These are phyloP conservation scores for Aspergillus transmontanensis DNA, from an alignment of 2,329 filamentous ascomycete species.

Conservation along the genomic window DNA sequence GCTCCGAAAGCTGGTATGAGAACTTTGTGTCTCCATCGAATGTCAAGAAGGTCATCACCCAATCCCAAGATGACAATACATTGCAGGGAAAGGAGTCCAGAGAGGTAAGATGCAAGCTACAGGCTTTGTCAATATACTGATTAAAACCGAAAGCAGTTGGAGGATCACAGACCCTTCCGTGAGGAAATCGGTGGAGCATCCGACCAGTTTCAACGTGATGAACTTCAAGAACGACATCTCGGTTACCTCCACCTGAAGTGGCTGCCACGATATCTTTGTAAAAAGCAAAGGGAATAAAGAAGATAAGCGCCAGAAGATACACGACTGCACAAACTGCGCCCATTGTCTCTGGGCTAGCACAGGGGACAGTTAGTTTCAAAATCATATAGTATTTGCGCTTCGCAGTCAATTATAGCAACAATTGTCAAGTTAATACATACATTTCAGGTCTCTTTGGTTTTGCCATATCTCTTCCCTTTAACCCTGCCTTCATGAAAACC, in stretches of 20 bases:
- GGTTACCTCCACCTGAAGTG: slow-evolving; percentile 89
- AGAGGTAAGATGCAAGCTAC: slow-evolving; percentile 90
- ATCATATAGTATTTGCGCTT: background rate
- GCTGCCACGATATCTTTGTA: slow-evolving; percentile 97
- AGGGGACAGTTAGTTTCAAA: slow-evolving; percentile 11
- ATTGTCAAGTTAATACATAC: slow-evolving; percentile 46
- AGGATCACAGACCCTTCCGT: slow-evolving; percentile 72
- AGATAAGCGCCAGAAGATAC: slow-evolving; percentile 83
- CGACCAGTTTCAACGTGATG: slow-evolving; percentile 78
- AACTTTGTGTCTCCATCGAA: slow-evolving; percentile 98
- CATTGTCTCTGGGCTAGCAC: slow-evolving; percentile 82
- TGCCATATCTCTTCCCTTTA: slow-evolving; percentile 87
- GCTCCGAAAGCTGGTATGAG: slow-evolving; percentile 94
- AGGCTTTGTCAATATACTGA: slow-evolving; percentile 1
- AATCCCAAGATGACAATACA: slow-evolving; percentile 88
- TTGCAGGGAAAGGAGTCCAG: slow-evolving; percentile 89
- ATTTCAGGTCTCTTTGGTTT: slow-evolving; percentile 76
- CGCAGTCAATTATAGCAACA: background rate
- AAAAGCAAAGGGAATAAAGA: slow-evolving; percentile 95
- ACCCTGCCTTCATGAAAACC: slow-evolving; percentile 82
- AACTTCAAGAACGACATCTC: slow-evolving; percentile 76
- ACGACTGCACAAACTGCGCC: slow-evolving; percentile 90
- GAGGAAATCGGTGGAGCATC: slow-evolving; percentile 87
- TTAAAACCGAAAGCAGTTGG: background rate
- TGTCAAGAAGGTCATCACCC: slow-evolving; percentile 95